phyloP scores from a whole-genome alignment of 2,329 filamentous ascomycete genomes.

The Stylonectria norvegica region DNA sequence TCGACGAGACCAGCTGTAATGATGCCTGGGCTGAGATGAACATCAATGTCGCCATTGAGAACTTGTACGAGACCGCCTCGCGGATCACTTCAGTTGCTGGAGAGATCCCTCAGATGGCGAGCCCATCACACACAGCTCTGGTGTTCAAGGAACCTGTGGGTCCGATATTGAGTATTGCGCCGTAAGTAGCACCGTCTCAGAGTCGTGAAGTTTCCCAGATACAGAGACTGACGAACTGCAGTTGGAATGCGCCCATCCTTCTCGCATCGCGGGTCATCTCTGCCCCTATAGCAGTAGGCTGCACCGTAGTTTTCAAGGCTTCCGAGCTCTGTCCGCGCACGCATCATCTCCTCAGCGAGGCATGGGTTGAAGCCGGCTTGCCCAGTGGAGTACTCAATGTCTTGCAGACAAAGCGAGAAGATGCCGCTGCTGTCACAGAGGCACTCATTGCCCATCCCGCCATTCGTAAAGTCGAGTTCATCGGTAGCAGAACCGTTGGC shows the following conservation, averaged over 20 bases:
- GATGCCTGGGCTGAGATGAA: not conserved
- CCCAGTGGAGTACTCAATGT: slow-evolving; percentile 6
- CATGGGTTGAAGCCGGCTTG: slow-evolving; percentile 5
- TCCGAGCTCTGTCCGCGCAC: slow-evolving; percentile 8
- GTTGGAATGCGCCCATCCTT: slow-evolving; percentile 7
- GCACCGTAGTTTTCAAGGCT: slow-evolving; percentile 12
- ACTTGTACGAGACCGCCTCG: not conserved
- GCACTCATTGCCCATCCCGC: slow-evolving; percentile 6
- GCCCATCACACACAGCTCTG: not conserved
- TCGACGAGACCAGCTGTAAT: not conserved
- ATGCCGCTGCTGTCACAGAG: slow-evolving; percentile 1
- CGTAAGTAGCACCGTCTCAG: not conserved
- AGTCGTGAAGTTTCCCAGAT: not conserved
- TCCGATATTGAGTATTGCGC: not conserved
- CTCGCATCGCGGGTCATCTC: slow-evolving; percentile 5
- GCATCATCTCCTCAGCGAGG: not conserved
- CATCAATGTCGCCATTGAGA: not conserved
- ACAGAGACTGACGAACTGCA: not conserved
- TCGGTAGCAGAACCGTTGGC: slow-evolving; percentile 7
- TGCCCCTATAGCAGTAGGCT: slow-evolving; percentile 6
- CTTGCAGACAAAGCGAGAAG: not conserved
- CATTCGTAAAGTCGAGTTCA: slow-evolving; percentile 12
- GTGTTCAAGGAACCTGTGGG: not conserved
- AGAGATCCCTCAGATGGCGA: not conserved
- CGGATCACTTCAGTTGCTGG: not conserved